These are phyloP conservation scores for Usnea hakonensis DNA, from an alignment of 495 filamentous ascomycete genomes.

Conservation along the genomic window DNA sequence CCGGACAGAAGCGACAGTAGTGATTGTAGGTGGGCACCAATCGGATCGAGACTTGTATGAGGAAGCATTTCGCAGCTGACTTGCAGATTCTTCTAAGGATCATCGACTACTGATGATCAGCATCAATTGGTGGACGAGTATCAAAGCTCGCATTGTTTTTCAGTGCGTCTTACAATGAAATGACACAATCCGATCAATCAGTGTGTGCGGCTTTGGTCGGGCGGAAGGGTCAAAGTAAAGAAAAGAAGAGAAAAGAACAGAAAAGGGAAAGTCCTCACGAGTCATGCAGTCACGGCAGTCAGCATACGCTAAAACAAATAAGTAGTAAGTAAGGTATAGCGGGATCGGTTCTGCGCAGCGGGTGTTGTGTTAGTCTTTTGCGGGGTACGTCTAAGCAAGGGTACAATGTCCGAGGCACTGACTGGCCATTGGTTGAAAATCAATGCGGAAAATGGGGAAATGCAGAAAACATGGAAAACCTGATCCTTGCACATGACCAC, in stretches of 20 bases:
- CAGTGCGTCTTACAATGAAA: background rate
- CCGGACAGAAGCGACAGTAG: background rate
- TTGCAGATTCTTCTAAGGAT: background rate
- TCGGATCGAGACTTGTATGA: background rate
- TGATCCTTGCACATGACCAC: constrained; percentile 6
- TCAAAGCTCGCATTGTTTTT: background rate
- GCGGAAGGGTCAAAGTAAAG: no score
- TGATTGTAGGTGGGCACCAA: constrained; percentile 19
- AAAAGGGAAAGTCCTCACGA: no score
- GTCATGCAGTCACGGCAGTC: no score
- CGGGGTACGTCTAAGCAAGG: constrained; percentile 5
- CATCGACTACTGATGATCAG: no score
- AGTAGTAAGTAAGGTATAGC: constrained; percentile 1
- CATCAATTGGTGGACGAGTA: background rate
- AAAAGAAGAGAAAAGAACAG: no score
- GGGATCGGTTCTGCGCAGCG: background rate
- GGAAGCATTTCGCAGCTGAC: background rate
- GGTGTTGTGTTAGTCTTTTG: constrained; percentile 11
- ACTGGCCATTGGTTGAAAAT: no score
- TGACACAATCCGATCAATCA: background rate
- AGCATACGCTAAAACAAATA: no score
- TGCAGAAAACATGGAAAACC: background rate
- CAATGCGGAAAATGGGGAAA: no score
- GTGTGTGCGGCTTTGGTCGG: background rate
- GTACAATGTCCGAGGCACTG: background rate